These are phyloP conservation scores for Colletotrichum shisoi DNA, from an alignment of 2,329 filamentous ascomycete species.

Conservation along the genomic window DNA sequence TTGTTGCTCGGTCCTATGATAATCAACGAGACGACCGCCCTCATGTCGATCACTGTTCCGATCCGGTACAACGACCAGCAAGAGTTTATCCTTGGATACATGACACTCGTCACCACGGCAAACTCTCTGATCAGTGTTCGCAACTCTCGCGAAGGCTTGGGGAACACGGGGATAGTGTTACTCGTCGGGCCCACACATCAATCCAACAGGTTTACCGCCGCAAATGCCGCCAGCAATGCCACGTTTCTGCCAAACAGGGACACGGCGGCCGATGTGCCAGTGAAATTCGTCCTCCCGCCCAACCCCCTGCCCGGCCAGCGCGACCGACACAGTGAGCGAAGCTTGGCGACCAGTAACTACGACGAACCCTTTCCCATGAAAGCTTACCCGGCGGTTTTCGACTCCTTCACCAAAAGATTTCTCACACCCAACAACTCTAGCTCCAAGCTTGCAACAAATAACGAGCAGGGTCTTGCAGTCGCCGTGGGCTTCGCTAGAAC, in stretches of 20 bases:
- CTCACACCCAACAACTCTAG: constrained; percentile 70
- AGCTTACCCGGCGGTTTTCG: constrained; percentile 68
- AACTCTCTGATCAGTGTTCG: constrained; percentile 69
- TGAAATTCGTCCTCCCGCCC: constrained; percentile 70
- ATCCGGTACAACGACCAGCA: constrained; percentile 72
- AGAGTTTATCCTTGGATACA: constrained; percentile 77
- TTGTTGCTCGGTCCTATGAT: constrained; percentile 80
- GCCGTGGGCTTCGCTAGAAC: constrained; percentile 83
- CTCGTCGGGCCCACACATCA: constrained; percentile 71
- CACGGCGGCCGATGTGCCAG: constrained; percentile 53
- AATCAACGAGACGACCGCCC: constrained; percentile 75
- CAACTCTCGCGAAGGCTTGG: constrained; percentile 73
- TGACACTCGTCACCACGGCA: constrained; percentile 80
- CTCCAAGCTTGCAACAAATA: constrained; percentile 71
- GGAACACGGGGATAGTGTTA: constrained; percentile 72
- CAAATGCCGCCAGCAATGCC: constrained; percentile 56
- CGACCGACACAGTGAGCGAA: constrained; percentile 60
- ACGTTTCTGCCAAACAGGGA: constrained; percentile 53
- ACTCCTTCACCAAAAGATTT: constrained; percentile 64
- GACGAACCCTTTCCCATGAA: constrained; percentile 63
- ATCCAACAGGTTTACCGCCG: constrained; percentile 69
- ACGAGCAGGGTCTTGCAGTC: constrained; percentile 74
- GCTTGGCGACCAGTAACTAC: constrained; percentile 53
- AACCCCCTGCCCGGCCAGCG: constrained; percentile 48
- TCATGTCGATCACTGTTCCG: constrained; percentile 83